Evolutionary conservation across 768 basidiomycete genomes (phyloP), one percentile per base, ranked within the genome.

Genomic region (Tremella yokohamensis): DNA sequence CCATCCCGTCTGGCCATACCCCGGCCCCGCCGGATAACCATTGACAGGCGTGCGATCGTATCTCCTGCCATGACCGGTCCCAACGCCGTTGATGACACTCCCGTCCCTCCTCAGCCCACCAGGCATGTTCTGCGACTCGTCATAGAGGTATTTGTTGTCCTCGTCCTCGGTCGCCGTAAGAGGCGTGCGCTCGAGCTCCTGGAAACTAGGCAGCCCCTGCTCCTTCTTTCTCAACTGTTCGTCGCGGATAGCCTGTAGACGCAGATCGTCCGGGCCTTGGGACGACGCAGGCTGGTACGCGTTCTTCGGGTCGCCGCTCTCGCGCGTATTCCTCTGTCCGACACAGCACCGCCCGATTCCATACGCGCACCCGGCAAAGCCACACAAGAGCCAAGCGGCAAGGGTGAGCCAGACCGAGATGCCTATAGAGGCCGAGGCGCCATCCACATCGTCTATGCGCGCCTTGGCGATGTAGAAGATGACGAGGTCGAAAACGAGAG

Each of bases 401-500:
- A 76, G 61, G 0, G 68, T 70, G 20, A 76, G 49, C 75, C 75
- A 76, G 4, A 76, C 72, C 20, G 61, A 64, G 12, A 54, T 86
- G n/a, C 93, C 93, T 8, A 93, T 87, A 18, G 80, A 78, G 0
- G 94, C 92, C 0, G 80, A 81, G 4, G 89, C 91, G 18, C 90
- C 85, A 3, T 80, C 65, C n/a, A 84, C 82, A 16, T 68, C 60
- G 73, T 89, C 87, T 75, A 99, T 87, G 53, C 92, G 84, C 44
- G 87, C 79, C 71, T 87, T 91, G 57, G 89, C 89, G 56, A 94
- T 78, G 80, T 89, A 90, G 79, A 97, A 98, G 57, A 96, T 79
- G 64, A 83, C 87, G 57, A 97, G 78, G 76, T 99, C 96, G 76
- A 97, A 92, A 29, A 94, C 84, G 77, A 97, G 93, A 3, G 93